Base-by-base conservation (phyloP, 2,329 filamentous ascomycete species). In the Cordyceps javanica region DNA sequence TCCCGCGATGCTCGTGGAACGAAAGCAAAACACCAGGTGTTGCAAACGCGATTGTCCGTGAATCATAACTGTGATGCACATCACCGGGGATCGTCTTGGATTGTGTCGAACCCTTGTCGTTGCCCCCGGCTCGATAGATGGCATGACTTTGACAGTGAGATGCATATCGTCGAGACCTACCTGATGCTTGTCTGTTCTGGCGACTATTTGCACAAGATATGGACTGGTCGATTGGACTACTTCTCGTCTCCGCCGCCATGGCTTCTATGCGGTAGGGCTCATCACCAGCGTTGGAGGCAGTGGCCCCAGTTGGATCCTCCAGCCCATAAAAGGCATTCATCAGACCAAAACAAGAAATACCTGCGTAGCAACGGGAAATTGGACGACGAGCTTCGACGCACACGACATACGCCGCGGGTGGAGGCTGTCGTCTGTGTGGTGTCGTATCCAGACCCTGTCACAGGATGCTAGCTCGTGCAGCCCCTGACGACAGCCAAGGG, bases 401-500 rank as follows among this genome's bases (percentile, higher is more conserved):
- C 44, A 34, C 44, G 45, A 49, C 45, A 36, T 34, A 14, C 21
- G 39, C 52, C 41, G 23, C n/a, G 34, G 34, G 53, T 56, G 54
- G 54, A 56, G 42, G 54, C 54, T 13, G 16, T 30, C 10, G 41
- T 39, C 30, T 38, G 53, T 28, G 42, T 46, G 30, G 44, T 48
- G 42, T 55, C 53, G 53, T 48, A 30, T 55, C 53, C 16, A 16
- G 42, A 38, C 53, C 53, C 53, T 55, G 53, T 39, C 28, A 42
- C 42, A 48, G 42, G 23, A 28, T 55, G 30, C 52, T 55, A 55
- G 53, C 39, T 48, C 32, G 41, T 48, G 30, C 23, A 48, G 16
- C 53, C 52, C 53, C 53, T 55, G 53, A 55, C 53, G 30, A 48
- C 42, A 21, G 32, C 53, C 53, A 39, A 38, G 41, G 53, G 34